Evolutionary conservation across 2,329 filamentous ascomycete species (phyloP), one percentile per base, ranked within the genome.

Genomic region (Fusarium sp.): DNA sequence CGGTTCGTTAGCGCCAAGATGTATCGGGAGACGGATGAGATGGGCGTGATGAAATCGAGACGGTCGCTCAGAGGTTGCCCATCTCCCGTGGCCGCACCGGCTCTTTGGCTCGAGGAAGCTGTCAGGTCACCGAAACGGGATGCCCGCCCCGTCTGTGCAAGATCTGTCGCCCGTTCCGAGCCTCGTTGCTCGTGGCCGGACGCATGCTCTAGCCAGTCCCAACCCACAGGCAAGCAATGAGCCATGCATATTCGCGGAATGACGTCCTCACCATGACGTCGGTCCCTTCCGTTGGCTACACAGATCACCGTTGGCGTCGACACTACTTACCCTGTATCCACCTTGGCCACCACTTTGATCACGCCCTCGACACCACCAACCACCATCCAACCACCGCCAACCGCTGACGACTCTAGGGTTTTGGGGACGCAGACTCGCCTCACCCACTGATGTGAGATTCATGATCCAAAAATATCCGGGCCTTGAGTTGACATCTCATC

Each of bases 261-360:
- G 73, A 75, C 71, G 73, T 75, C 52, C 70, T 68, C 60, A 66
- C 44, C 58, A 73, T 75, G 73, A 72, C 72, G 68, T 69, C 65
- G 51, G 50, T 46, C 43, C 43, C 65, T 58, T 66, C 59, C 51
- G 57, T 66, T 74, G 70, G 66, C 52, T 50, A 66, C 44, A 50
- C 55, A 64, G 68, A 68, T 72, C 65, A 66, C 64, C 46, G 47
- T 59, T 67, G 70, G 73, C 55, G 68, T 74, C 43, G 65, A 71
- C 72, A 67, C 65, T 66, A 64, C 58, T 68, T 70, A 68, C 63
- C 63, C 64, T 72, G 68, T 72, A 66, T 71, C 73, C 71, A 74
- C 66, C 47, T 52, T 28, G 44, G 60, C 54, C 59, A 73, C 67
- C 59, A 64, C 62, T 60, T 41, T 56, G 70, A 61, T 61, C 60